Evolutionary conservation across 2,329 filamentous ascomycete genomes (phyloP).

Genomic region (Bipolaris zeicola): DNA sequence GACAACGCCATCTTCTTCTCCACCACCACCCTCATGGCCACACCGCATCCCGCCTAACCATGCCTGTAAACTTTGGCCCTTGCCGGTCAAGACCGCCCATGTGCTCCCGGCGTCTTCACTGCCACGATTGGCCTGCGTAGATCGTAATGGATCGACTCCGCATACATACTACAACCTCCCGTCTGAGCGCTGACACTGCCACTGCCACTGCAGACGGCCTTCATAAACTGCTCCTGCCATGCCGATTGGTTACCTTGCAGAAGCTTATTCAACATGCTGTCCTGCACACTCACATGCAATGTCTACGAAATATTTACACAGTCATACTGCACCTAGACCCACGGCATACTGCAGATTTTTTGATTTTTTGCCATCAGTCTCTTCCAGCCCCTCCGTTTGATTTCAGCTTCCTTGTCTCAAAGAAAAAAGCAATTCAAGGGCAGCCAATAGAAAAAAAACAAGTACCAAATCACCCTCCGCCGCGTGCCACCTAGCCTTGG

Average conservation of each 20-base stretch:
- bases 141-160: not conserved
- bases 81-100: not conserved
- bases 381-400: not conserved
- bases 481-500: not conserved
- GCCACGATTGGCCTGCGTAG: not conserved
- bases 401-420: not conserved
- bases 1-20: conserved; percentile 1
- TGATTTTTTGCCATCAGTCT: not conserved
- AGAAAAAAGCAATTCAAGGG: not conserved
- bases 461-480: not conserved
- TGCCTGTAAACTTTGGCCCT: not conserved
- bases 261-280: too few relatives aligned
- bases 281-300: too few relatives aligned
- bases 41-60: not conserved
- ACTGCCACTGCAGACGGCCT: not conserved
- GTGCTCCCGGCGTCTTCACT: not conserved
- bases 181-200: not conserved
- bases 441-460: not conserved
- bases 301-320: too few relatives aligned
- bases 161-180: not conserved
- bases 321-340: not conserved
- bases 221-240: not conserved
- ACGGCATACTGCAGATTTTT: not conserved
- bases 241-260: not conserved
- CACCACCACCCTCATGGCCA: not conserved